Percentiles rank a stretch among this genome's conserved stretches.
Evolutionary conservation across 495 filamentous ascomycete genomes (phyloP).

Genomic region (Podospora conica): DNA sequence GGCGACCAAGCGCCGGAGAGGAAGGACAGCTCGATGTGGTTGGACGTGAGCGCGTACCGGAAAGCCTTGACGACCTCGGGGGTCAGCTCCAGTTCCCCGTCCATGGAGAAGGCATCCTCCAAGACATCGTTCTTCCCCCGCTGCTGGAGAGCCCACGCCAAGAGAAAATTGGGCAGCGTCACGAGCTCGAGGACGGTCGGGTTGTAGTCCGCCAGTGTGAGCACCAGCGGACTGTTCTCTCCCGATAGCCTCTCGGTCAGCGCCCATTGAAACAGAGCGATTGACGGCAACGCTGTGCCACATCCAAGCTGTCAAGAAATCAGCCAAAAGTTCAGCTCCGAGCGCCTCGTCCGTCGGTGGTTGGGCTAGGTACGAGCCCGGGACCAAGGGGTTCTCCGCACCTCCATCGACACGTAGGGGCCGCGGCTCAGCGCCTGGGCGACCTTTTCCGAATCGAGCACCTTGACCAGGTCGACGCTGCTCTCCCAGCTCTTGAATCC

Average conservation of each 20-base stretch:
- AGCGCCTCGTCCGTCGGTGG: not conserved
- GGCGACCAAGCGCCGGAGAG: slow-evolving; percentile 80
- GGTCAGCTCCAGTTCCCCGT: slow-evolving; percentile 71
- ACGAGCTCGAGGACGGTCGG: slow-evolving; percentile 75
- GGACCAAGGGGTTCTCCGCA: slow-evolving; percentile 32
- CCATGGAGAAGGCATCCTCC: slow-evolving; percentile 38
- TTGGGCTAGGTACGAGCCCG: not conserved
- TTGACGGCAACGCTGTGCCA: slow-evolving; percentile 79
- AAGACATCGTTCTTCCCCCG: slow-evolving; percentile 25
- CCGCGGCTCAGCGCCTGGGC: slow-evolving; percentile 46
- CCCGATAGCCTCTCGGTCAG: slow-evolving; percentile 34
- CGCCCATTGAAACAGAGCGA: slow-evolving; percentile 68
- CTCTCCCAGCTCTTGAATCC: slow-evolving; percentile 99
- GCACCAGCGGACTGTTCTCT: slow-evolving; percentile 39
- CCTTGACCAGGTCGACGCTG: slow-evolving; percentile 74
- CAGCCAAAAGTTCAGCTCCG: slow-evolving; percentile 11
- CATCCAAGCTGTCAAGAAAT: slow-evolving; percentile 64
- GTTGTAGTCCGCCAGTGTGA: slow-evolving; percentile 89
- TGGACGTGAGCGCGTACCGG: slow-evolving; percentile 46
- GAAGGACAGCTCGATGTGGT: slow-evolving; percentile 59
- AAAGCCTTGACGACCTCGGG: slow-evolving; percentile 57
- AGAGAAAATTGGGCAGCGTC: slow-evolving; percentile 79
- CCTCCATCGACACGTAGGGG: slow-evolving; percentile 64
- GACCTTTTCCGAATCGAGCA: slow-evolving; percentile 52
- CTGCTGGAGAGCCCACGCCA: slow-evolving; percentile 64